Conservation (phyloP, 2,329 filamentous ascomycete species). For the Epichloe bromicola region DNA sequence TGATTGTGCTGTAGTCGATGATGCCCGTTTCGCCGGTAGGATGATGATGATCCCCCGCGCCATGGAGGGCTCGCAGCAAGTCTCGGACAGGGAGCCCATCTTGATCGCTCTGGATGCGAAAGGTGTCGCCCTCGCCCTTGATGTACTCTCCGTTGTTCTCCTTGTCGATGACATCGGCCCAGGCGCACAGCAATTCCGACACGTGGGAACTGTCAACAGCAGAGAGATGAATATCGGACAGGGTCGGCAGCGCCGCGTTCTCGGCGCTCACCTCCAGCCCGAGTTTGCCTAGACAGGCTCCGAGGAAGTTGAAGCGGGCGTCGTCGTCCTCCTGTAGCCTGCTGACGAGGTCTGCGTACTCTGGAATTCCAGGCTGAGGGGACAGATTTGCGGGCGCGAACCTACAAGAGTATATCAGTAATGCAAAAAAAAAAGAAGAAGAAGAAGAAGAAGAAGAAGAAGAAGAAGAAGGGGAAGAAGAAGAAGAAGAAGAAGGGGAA, state of each 20-base stretch:
- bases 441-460: neutral
- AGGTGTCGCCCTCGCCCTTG: constrained; percentile 70
- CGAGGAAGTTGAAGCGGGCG: constrained; percentile 60
- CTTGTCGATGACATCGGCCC: constrained; percentile 53
- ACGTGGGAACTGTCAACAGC: constrained; percentile 51
- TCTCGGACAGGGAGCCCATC: constrained; percentile 45
- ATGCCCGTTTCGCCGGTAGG: constrained; percentile 39
- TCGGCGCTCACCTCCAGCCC: constrained; percentile 67
- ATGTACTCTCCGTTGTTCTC: constrained; percentile 60
- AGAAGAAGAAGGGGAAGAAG: neutral
- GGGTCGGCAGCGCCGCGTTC: constrained; percentile 56
- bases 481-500: neutral
- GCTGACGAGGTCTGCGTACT: constrained; percentile 58
- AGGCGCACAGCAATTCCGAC: constrained; percentile 51
- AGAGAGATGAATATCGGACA: constrained; percentile 75
- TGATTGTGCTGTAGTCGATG: constrained; percentile 58
- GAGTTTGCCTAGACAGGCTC: constrained; percentile 65
- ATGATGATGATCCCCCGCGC: constrained; percentile 9
- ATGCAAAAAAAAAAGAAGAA: neutral
- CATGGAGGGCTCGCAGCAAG: constrained; percentile 38
- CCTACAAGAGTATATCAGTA: constrained; percentile 30
- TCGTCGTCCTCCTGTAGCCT: constrained; percentile 56
- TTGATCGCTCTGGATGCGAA: constrained; percentile 58
- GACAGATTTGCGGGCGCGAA: constrained; percentile 72
- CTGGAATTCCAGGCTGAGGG: constrained; percentile 49